Base-by-base conservation (phyloP, 2,329 filamentous ascomycete species). In the Pestalotiopsis sp. region DNA sequence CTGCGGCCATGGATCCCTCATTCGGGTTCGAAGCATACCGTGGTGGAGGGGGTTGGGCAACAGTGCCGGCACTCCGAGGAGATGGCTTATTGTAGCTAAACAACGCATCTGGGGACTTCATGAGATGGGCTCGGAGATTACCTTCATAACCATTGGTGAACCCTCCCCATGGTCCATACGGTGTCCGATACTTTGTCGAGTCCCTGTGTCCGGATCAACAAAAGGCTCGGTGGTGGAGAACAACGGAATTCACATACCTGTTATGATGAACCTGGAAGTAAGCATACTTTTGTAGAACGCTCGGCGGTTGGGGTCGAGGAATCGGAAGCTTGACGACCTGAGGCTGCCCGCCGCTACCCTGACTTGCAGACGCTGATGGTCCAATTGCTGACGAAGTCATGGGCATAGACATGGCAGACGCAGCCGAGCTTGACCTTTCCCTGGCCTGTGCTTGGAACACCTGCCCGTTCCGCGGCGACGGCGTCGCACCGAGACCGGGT, bases 71-170 rank as follows among this genome's bases (percentile, higher is more conserved):
- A 9, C 11, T 27, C 4, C 25, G 12, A 45, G 49, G 27, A 23
- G 64, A 57, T 38, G 31, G 64, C 56, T 60, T 66, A 12, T 38
- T 66, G 25, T 38, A 39, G 27, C 71, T 71, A 62, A 79, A 80
- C 3, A 83, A 75, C 4, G 80, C 78, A 49, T 82, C 77, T 25
- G 81, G 81, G 11, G 79, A 79, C 66, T 79, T 80, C 77, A 84
- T 81, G 59, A 86, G 70, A 68, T 86, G 83, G 20, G 82, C 82
- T 63, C 81, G 80, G 20, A 85, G 70, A 62, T 85, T 85, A 23
- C 85, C 86, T 75, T 89, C 86, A 68, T 90, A 89, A 4, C 87
- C 87, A 70, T 90, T 90, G 41, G 85, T 88, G 72, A 90, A 90
- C 0, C 88, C 88, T 27, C 86, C 85, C 79, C 81, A 83, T 1